phyloP scores from a whole-genome alignment of 768 basidiomycete genomes.

The Lactarius tabidus region DNA sequence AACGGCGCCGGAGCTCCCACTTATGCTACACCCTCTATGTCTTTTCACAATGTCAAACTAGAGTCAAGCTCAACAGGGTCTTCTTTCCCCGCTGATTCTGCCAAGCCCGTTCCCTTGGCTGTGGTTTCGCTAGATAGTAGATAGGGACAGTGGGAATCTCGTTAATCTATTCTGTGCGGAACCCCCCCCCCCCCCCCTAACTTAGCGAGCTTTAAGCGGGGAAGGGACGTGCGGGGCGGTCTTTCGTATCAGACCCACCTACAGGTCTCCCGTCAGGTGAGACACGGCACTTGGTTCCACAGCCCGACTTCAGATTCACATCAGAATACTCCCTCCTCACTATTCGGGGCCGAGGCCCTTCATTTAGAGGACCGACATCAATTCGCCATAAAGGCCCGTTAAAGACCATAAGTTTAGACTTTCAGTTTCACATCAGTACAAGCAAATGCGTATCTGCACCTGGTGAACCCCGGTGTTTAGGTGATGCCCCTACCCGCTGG shows the following conservation, averaged over 20 bases:
- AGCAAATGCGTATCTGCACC: not conserved
- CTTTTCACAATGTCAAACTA: constrained; percentile 84
- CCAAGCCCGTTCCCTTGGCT: constrained; percentile 35
- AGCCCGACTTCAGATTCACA: no score
- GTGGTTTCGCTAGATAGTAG: constrained; percentile 47
- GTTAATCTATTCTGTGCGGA: constrained; percentile 38
- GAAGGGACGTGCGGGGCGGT: not conserved
- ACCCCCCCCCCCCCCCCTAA: not conserved
- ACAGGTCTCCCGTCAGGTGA: not conserved
- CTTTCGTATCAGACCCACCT: not conserved
- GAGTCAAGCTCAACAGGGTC: constrained; percentile 85
- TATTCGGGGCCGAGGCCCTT: no score
- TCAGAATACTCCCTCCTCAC: no score
- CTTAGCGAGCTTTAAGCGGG: not conserved
- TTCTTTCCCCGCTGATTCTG: constrained; percentile 62
- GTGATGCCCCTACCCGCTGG: not conserved
- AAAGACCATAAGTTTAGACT: no score
- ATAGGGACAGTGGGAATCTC: constrained; percentile 45
- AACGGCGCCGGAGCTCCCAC: constrained; percentile 73
- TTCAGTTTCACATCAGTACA: no score
- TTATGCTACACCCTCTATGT: constrained; percentile 79
- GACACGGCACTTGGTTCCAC: not conserved
- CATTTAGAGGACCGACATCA: no score
- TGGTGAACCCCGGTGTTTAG: not conserved
- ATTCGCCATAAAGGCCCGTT: no score